These are phyloP conservation scores for Picea glauca DNA, from an alignment of 75 land plant species.

Conservation along the genomic window DNA sequence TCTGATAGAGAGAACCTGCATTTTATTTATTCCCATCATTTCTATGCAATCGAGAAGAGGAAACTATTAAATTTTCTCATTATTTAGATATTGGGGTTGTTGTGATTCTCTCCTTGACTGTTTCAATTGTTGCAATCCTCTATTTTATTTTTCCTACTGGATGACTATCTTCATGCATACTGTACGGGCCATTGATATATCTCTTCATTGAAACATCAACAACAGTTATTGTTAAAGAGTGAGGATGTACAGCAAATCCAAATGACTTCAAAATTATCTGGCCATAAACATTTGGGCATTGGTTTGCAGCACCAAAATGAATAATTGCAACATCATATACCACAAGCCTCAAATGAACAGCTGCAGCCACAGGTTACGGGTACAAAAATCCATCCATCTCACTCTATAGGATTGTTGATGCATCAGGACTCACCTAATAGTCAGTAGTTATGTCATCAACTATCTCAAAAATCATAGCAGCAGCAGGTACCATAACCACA, in stretches of 20 bases:
- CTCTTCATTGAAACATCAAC: constrained; percentile 6
- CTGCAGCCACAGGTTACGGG: constrained; percentile 38
- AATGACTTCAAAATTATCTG: constrained; percentile 13
- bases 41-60: too few relatives aligned
- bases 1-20: too few relatives aligned
- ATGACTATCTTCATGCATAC: too few relatives aligned
- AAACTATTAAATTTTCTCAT: too few relatives aligned
- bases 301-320: constrained; percentile 20
- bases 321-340: constrained; percentile 13
- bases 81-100: too few relatives aligned
- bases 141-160: too few relatives aligned
- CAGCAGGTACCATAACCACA: constrained; percentile 34
- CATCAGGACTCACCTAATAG: constrained; percentile 11
- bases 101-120: too few relatives aligned
- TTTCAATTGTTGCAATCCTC: too few relatives aligned
- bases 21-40: too few relatives aligned
- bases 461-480: constrained; percentile 25
- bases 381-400: constrained; percentile 10
- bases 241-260: constrained; percentile 27
- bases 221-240: constrained; percentile 23
- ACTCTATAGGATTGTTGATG: constrained; percentile 10
- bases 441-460: constrained; percentile 20
- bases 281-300: constrained; percentile 23
- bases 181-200: too few relatives aligned
- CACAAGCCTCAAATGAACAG: constrained; percentile 31